phyloP scores from a whole-genome alignment of 2,329 filamentous ascomycete genomes.

The Lachnellula arida region DNA sequence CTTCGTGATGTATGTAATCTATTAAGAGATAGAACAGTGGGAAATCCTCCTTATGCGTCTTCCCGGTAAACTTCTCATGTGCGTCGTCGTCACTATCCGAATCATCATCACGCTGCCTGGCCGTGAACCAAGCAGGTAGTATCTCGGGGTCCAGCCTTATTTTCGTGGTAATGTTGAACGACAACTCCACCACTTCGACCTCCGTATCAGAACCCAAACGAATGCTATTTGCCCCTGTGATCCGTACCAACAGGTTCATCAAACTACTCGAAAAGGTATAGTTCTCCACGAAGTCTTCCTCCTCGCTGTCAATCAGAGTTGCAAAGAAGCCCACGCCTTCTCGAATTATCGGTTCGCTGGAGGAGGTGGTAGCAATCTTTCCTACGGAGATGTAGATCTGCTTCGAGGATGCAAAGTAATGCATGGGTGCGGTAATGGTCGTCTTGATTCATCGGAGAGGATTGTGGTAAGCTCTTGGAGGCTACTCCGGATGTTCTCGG shows the following conservation, averaged over 20 bases:
- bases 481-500: constrained; percentile 57
- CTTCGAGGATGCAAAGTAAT: constrained; percentile 75
- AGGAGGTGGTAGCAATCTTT: constrained; percentile 80
- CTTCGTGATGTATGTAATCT: constrained; percentile 95
- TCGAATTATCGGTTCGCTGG: constrained; percentile 80
- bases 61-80: constrained; percentile 71
- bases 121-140: constrained; percentile 85
- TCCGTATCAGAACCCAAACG: constrained; percentile 77
- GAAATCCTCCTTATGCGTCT: constrained; percentile 87
- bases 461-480: constrained; percentile 63
- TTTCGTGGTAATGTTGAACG: constrained; percentile 96
- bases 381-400: constrained; percentile 87
- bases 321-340: constrained; percentile 84
- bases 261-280: constrained; percentile 79
- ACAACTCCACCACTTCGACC: constrained; percentile 81
- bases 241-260: constrained; percentile 78
- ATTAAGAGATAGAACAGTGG: constrained; percentile 93
- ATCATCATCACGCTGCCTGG: constrained; percentile 37
- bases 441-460: constrained; percentile 82
- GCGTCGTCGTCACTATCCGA: constrained; percentile 37
- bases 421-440: constrained; percentile 86
- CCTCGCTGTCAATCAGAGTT: constrained; percentile 90
- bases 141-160: constrained; percentile 86
- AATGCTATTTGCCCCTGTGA: constrained; percentile 68
- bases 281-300: constrained; percentile 90